These are phyloP conservation scores for Chaetoceros muelleri DNA, from an alignment of 108 stramenopile species.

Conservation along the genomic window DNA sequence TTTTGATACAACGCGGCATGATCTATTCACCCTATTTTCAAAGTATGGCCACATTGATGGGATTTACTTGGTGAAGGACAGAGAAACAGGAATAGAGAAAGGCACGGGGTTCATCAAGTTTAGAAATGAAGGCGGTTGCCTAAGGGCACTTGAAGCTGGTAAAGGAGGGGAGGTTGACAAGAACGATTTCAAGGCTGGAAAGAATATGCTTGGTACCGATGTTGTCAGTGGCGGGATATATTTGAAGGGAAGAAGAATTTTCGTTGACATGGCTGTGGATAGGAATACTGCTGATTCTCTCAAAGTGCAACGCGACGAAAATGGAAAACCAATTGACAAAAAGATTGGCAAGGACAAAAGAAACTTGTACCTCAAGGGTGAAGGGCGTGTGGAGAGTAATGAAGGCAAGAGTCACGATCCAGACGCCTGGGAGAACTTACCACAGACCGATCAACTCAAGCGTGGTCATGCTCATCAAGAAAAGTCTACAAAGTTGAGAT, in stretches of 20 bases:
- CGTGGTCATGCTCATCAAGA: conserved; percentile 81
- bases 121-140: conserved; percentile 18
- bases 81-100: conserved; percentile 52
- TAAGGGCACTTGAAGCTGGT: conserved; percentile 16
- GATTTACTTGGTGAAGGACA: conserved; percentile 87
- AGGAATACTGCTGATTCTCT: conserved; percentile 65
- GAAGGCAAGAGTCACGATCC: conserved; percentile 12
- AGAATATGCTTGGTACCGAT: conserved; percentile 20
- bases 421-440: conserved; percentile 65
- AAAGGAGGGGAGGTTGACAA: conserved; percentile 4
- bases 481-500: conserved; percentile 87
- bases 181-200: conserved; percentile 17
- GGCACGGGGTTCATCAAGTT: conserved; percentile 91
- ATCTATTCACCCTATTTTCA: conserved; percentile 68
- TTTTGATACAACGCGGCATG: conserved; percentile 87
- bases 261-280: conserved; percentile 74
- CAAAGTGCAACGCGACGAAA: conserved; percentile 45
- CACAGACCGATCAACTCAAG: conserved; percentile 82
- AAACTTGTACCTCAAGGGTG: conserved; percentile 89
- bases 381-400: conserved; percentile 67
- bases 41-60: conserved; percentile 74
- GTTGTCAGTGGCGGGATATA: conserved; percentile 19
- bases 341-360: conserved; percentile 77
- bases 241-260: conserved; percentile 47
- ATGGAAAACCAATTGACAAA: conserved; percentile 36